Conservation (phyloP, 805 yeast species). For the Yarrowia sp. region DNA sequence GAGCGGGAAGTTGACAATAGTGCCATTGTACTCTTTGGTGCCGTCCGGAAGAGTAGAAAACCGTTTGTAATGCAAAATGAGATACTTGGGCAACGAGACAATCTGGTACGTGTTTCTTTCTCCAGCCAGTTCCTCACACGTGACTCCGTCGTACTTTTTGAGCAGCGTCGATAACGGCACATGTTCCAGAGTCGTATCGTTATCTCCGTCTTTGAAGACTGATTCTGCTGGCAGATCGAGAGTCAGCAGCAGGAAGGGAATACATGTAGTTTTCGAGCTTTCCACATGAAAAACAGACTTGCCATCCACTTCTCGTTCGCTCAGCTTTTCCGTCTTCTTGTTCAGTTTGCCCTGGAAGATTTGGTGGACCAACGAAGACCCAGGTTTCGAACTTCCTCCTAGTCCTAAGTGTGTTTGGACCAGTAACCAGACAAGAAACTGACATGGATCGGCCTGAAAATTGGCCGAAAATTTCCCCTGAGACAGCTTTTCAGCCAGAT, state of each 20-base stretch:
- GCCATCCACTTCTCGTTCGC: conserved; percentile 33
- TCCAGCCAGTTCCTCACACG: conserved; percentile 38
- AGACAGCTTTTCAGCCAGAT: conserved; percentile 46
- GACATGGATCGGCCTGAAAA: conserved; percentile 50
- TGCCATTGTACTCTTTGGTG: conserved; percentile 48
- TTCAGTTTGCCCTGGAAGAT: conserved; percentile 54
- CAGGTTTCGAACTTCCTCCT: conserved; percentile 34
- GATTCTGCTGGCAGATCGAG: conserved; percentile 61
- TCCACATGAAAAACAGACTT: conserved; percentile 30
- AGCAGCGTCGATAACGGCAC: conserved; percentile 47
- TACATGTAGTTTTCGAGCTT: conserved; percentile 28
- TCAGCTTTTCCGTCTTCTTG: conserved; percentile 36
- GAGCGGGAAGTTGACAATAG: conserved; percentile 59
- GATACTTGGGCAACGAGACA: conserved; percentile 47
- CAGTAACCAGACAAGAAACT: conserved; percentile 58
- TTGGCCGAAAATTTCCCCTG: conserved; percentile 44
- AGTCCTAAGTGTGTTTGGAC: conserved; percentile 44
- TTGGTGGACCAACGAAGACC: conserved; percentile 37
- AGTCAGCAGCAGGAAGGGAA: conserved; percentile 51
- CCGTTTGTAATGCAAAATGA: conserved; percentile 59
- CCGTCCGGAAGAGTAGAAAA: conserved; percentile 39
- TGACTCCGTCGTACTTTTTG: conserved; percentile 37
- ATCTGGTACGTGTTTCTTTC: conserved; percentile 43
- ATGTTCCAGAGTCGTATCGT: conserved; percentile 48
- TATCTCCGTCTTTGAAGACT: conserved; percentile 49